Base-by-base conservation (phyloP, 805 yeast species). In the Ogataea paraovalis region DNA sequence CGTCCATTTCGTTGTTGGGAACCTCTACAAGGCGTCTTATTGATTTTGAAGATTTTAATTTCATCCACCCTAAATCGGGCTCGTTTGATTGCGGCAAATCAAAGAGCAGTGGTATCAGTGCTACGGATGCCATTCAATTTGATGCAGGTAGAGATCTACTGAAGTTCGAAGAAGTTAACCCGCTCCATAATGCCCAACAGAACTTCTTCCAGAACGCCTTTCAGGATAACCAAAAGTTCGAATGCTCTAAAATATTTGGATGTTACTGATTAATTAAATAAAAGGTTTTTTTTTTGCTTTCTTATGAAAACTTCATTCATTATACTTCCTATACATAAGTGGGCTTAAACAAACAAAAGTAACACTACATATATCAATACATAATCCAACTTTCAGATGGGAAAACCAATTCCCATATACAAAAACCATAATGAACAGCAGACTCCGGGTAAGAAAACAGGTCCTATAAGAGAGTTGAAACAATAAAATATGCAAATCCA, bases 101-200 rank as follows among this genome's bases (percentile, higher is more conserved):
- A 4, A 18, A 4, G 6, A 34, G 13, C 13, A 9, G 8, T 16
- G 39, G 41, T 16, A 38, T 43, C 32, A 38, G 34, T 36, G 16
- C 30, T 14, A n/a, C 23, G 18, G 39, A 44, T 7, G 58, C 52
- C 3, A 46, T 49, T 21, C 54, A 55, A 12, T 51, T 55, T 32
- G 53, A 52, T 41, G 40, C 47, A 18, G 56, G 50, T 36, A 48
- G 52, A 44, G 55, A 55, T 43, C 45, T 55, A 5, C 36, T 18
- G 16, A 38, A 30, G 18, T 41, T 32, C 30, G 38, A 32, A 14
- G 20, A 30, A 30, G 6, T 9, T 10, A 12, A 16, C n/a, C n/a
- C n/a, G n/a, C n/a, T n/a, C 5, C 32, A 27, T 27, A 13, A 12
- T 5, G 4, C 10, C 23, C 4, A 12, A 6, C 36, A 40, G 20